Evolutionary conservation across 208 protist genomes (phyloP).

Genomic region (Leishmania gerbilli): DNA sequence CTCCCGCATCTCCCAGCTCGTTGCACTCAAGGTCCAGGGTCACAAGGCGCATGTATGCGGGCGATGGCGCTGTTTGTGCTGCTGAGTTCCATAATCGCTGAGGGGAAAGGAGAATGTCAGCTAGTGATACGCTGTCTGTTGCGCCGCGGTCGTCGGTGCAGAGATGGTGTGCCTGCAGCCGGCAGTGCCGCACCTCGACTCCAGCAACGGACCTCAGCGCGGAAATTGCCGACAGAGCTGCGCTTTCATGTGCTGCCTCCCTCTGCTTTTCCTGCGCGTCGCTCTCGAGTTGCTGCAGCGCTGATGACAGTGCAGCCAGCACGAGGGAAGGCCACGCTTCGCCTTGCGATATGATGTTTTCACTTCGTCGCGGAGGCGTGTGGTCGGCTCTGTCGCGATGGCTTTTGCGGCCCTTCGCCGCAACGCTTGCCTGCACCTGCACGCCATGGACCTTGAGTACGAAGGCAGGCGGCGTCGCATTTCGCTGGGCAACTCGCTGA

Average conservation of each 20-base stretch:
- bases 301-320: neutral
- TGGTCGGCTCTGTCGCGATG: neutral
- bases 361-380: neutral
- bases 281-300: conserved; percentile 1
- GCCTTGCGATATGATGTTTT: neutral
- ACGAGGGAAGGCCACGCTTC: conserved; percentile 2
- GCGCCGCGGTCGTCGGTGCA: neutral
- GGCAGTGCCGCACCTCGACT: conserved; percentile 27
- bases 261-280: neutral
- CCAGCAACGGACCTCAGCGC: neutral
- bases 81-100: conserved; percentile 2
- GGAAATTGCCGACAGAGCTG: neutral
- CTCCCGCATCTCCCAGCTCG: conserved; percentile 27
- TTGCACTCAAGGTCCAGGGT: conserved; percentile 47
- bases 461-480: neutral
- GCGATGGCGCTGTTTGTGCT: neutral
- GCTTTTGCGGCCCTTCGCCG: neutral
- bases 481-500: neutral
- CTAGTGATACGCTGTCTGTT: neutral
- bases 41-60: conserved; percentile 2
- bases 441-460: neutral
- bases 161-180: conserved; percentile 20
- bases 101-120: conserved; percentile 7
- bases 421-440: neutral
- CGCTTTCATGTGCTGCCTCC: too few relatives aligned